Percentiles rank a stretch among this genome's conserved stretches.
Conservation (phyloP, 1,284 basidiomycete genomes). For the Apiotrichum montevideense region DNA sequence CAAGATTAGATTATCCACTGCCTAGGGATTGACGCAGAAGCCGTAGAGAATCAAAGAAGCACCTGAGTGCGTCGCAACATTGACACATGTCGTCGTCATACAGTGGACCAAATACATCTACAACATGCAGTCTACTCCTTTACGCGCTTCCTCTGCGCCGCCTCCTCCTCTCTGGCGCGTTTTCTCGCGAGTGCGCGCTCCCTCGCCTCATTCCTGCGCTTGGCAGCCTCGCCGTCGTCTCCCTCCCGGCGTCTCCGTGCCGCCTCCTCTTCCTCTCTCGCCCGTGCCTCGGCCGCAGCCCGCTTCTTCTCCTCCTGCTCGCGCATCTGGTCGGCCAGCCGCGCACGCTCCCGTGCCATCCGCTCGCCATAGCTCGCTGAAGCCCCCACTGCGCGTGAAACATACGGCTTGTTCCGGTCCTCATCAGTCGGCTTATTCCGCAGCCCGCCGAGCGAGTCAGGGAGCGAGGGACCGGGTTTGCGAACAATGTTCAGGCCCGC, state of each 20-base stretch:
- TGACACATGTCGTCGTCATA: too few relatives aligned
- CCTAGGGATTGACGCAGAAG: too few relatives aligned
- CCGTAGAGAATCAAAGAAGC: too few relatives aligned
- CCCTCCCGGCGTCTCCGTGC: slow-evolving; percentile 48
- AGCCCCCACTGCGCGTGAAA: slow-evolving; percentile 63
- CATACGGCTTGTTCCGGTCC: slow-evolving; percentile 38
- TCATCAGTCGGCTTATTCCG: slow-evolving; percentile 48
- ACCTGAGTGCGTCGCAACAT: too few relatives aligned
- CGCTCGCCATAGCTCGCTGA: slow-evolving; percentile 74
- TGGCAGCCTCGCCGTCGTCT: slow-evolving; percentile 55
- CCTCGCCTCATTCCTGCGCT: slow-evolving; percentile 63
- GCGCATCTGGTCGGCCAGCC: slow-evolving; percentile 67
- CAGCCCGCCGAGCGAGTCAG: slow-evolving; percentile 22
- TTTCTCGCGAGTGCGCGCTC: slow-evolving; percentile 74
- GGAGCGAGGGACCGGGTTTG: slow-evolving; percentile 34
- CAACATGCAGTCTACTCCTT: background rate
- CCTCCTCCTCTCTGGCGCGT: slow-evolving; percentile 61
- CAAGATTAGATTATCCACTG: too few relatives aligned
- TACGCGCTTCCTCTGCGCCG: slow-evolving; percentile 20
- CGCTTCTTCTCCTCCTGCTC: slow-evolving; percentile 58
- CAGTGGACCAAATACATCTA: too few relatives aligned
- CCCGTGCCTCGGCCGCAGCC: slow-evolving; percentile 51
- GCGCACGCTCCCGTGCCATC: slow-evolving; percentile 64
- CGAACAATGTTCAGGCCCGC: slow-evolving; percentile 80
- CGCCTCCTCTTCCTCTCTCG: slow-evolving; percentile 50